Evolutionary conservation across 305 asterid genomes (phyloP).

Genomic region (Fraxinus latifolia): DNA sequence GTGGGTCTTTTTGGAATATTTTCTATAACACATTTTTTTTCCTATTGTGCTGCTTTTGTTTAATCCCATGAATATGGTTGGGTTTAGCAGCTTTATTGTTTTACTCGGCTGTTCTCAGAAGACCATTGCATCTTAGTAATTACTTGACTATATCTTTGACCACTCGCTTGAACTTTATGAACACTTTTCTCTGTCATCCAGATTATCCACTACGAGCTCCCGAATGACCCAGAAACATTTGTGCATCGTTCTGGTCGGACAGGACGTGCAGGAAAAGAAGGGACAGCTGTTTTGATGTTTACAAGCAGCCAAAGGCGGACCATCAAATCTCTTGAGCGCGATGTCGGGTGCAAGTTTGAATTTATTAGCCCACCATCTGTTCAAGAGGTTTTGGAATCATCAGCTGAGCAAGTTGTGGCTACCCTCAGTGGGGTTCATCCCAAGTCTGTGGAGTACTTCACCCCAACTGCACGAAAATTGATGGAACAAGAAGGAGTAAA

Average conservation of each 20-base stretch:
- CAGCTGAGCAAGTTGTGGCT: conserved; percentile 86
- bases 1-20: neutral
- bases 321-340: conserved; percentile 78
- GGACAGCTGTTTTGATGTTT: conserved; percentile 79
- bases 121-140: neutral
- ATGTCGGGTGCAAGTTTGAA: conserved; percentile 79
- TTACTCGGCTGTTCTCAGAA: neutral
- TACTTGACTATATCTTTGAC: neutral
- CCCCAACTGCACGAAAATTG: conserved; percentile 71
- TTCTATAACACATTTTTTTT: neutral
- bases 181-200: conserved; percentile 24
- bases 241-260: conserved; percentile 98
- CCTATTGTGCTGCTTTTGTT: neutral
- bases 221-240: conserved; percentile 93
- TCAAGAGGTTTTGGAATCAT: conserved; percentile 81
- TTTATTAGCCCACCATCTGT: conserved; percentile 72
- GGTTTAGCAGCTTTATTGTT: neutral
- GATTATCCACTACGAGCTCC: conserved; percentile 94
- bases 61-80: neutral
- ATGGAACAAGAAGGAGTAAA: conserved; percentile 64
- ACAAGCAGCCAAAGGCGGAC: conserved; percentile 78
- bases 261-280: conserved; percentile 97
- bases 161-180: neutral
- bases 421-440: conserved; percentile 85
- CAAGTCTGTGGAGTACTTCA: conserved; percentile 74